Percentiles rank a stretch among this genome's conserved stretches.
These are phyloP conservation scores for Elsinoe australis DNA, from an alignment of 2,329 filamentous ascomycete genomes.

Conservation along the genomic window DNA sequence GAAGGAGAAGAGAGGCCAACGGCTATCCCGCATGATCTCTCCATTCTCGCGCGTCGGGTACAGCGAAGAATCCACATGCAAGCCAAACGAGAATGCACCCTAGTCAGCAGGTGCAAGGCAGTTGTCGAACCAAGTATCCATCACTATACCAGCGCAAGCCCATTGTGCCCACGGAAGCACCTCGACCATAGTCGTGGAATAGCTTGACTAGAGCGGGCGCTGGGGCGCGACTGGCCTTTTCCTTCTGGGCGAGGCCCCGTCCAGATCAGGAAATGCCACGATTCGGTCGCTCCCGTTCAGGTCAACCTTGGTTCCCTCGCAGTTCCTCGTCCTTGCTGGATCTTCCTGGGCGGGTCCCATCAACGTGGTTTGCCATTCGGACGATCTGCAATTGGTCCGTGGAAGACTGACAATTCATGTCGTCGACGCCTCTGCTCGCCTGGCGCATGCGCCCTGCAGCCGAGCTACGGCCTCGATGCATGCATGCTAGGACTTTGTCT, in stretches of 20 bases:
- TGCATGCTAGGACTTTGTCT: too few relatives aligned
- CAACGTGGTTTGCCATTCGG: slow-evolving; percentile 8
- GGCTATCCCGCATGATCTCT: slow-evolving; percentile 5
- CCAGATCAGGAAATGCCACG: slow-evolving; percentile 1
- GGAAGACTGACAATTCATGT: too few relatives aligned
- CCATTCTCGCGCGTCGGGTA: slow-evolving; percentile 7
- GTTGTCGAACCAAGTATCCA: background rate
- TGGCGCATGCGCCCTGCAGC: background rate
- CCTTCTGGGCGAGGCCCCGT: background rate
- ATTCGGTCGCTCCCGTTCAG: too few relatives aligned
- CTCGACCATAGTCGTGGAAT: slow-evolving; percentile 5
- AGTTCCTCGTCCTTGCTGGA: background rate
- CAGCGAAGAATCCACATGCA: background rate
- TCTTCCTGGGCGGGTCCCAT: slow-evolving; percentile 7
- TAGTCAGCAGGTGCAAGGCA: slow-evolving; percentile 6
- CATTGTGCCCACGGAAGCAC: slow-evolving; percentile 8
- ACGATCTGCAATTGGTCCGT: background rate
- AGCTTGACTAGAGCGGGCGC: background rate
- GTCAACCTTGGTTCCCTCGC: background rate
- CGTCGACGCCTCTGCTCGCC: too few relatives aligned
- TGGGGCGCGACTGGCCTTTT: slow-evolving; percentile 10
- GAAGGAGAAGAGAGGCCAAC: background rate
- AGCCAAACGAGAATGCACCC: slow-evolving; percentile 1
- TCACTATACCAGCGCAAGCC: background rate
- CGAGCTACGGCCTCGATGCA: slow-evolving; percentile 11